Conservation (phyloP, 208 protist genomes). For the Acanthamoeba polyphaga region DNA sequence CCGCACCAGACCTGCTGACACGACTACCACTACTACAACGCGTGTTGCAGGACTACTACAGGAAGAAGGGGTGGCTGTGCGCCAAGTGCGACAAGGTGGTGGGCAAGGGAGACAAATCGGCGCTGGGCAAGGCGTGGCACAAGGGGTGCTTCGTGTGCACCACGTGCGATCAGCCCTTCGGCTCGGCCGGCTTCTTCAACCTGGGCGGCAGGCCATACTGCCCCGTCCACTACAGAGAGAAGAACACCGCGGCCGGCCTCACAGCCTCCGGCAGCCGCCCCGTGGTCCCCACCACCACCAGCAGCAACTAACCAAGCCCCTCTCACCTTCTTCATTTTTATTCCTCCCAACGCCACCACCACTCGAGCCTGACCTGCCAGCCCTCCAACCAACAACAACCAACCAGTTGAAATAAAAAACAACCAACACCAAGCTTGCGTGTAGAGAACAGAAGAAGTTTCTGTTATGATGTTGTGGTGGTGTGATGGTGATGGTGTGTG, state of each 20-base stretch:
- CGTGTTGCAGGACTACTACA: conserved; percentile 48
- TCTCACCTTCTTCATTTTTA: too few relatives aligned
- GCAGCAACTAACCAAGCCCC: neutral
- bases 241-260: neutral
- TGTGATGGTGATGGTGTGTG: too few relatives aligned
- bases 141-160: conserved; percentile 74
- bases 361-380: too few relatives aligned
- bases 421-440: too few relatives aligned
- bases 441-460: too few relatives aligned
- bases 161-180: conserved; percentile 66
- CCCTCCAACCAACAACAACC: too few relatives aligned
- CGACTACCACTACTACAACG: too few relatives aligned
- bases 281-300: neutral
- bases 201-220: conserved; percentile 53
- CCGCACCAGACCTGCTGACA: too few relatives aligned
- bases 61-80: conserved; percentile 74
- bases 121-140: conserved; percentile 74
- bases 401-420: too few relatives aligned
- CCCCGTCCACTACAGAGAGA: conserved; percentile 49
- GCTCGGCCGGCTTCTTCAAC: conserved; percentile 72
- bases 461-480: too few relatives aligned
- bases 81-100: conserved; percentile 67
- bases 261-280: neutral
- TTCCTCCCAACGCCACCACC: too few relatives aligned
- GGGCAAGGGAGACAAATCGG: conserved; percentile 67